These are phyloP conservation scores for Talaromyces funiculosus DNA, from an alignment of 2,329 filamentous ascomycete genomes.

Conservation along the genomic window DNA sequence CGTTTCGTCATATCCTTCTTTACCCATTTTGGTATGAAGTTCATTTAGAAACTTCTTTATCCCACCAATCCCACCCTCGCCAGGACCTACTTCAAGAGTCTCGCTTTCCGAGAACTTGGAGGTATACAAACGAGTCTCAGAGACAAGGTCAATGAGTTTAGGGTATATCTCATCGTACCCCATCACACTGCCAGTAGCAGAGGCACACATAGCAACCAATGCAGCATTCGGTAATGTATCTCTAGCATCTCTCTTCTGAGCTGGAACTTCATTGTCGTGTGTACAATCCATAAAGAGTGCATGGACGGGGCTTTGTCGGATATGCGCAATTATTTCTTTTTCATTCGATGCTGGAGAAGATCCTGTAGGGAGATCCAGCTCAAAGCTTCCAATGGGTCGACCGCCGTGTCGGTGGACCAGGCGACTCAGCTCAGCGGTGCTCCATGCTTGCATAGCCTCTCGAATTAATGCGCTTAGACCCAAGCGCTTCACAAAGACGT, in stretches of 20 bases:
- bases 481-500: conserved; percentile 87
- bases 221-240: conserved; percentile 94
- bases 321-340: conserved; percentile 65
- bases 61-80: conserved; percentile 78
- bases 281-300: conserved; percentile 99
- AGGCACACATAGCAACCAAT: conserved; percentile 91
- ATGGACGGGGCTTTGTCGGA: conserved; percentile 83
- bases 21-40: conserved; percentile 92
- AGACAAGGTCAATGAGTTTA: conserved; percentile 83
- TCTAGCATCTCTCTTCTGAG: conserved; percentile 87
- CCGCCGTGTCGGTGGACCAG: conserved; percentile 92
- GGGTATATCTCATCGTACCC: conserved; percentile 97
- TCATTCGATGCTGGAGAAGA: conserved; percentile 39
- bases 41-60: conserved; percentile 91
- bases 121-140: conserved; percentile 77
- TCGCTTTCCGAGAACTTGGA: conserved; percentile 63
- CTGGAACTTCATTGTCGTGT: conserved; percentile 94
- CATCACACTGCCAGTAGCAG: conserved; percentile 92
- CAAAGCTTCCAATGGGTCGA: conserved; percentile 92
- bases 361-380: conserved; percentile 75
- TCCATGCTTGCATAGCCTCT: conserved; percentile 98
- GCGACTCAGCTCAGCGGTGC: conserved; percentile 83
- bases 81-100: conserved; percentile 53
- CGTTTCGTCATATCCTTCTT: conserved; percentile 88
- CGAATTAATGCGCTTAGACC: conserved; percentile 88